Conservation (phyloP, 2,329 filamentous ascomycete genomes). For the Huntiella omanensis region DNA sequence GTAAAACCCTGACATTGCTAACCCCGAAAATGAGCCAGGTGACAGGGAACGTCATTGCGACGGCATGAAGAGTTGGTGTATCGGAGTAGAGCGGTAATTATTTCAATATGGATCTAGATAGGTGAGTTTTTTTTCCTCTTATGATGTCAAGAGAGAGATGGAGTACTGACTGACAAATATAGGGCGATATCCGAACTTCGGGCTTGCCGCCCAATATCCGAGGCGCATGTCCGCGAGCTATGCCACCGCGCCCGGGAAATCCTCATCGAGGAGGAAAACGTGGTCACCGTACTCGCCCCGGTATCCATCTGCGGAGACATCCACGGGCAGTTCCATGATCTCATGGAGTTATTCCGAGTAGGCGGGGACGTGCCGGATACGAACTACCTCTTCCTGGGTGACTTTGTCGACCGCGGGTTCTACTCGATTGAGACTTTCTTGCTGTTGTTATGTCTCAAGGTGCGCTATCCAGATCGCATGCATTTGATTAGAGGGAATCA, state of each 20-base stretch:
- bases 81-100: too few species aligned
- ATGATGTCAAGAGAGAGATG: too few species aligned
- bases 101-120: too few species aligned
- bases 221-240: constrained; percentile 84
- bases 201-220: constrained; percentile 88
- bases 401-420: constrained; percentile 95
- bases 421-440: constrained; percentile 96
- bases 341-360: constrained; percentile 92
- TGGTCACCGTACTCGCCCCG: constrained; percentile 83
- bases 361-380: constrained; percentile 88
- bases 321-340: constrained; percentile 87
- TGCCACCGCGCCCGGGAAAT: constrained; percentile 95
- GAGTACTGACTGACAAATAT: too few species aligned
- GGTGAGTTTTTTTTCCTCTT: too few species aligned
- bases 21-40: too few species aligned
- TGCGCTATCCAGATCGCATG: constrained; percentile 92
- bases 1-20: too few species aligned
- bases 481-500: constrained; percentile 90
- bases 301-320: constrained; percentile 97
- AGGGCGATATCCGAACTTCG: constrained; percentile 92
- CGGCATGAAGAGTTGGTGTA: too few species aligned
- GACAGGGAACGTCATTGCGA: too few species aligned
- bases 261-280: constrained; percentile 92
- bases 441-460: constrained; percentile 86
- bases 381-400: constrained; percentile 94